Evolutionary conservation across 2,329 filamentous ascomycete species (phyloP), one percentile per base, ranked within the genome.

Genomic region (Fusarium pilosicola): DNA sequence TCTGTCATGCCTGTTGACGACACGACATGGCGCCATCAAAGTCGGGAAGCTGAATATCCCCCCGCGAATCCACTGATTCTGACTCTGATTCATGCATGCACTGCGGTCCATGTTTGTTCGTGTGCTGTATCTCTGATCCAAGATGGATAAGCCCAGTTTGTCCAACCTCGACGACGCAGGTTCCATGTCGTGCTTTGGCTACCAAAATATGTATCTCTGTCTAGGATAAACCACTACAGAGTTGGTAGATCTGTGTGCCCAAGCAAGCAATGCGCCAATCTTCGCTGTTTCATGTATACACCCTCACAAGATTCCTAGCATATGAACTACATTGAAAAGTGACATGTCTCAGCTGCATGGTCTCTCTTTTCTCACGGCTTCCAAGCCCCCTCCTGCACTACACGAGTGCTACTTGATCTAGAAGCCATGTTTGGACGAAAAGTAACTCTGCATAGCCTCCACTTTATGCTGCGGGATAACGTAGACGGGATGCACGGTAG

Each of bases 401-500:
- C n/a, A 51, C 38, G 46, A 46, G 51, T 61, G 48, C 49, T 34
- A 61, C 46, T 38, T 62, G n/a, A 80, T 83, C 46, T 83, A 91
- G 76, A 92, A 90, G 18, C 88, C 86, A 61, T 84, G 83, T 80
- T 89, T 90, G 45, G 84, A 83, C 73, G 86, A 85, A 81, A 91
- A 95, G 83, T 93, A 93, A 69, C 83, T 83, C 81, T 89, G 88
- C 74, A 92, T 90, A 39, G 86, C 86, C 76, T 92, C 88, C 61
- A 92, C 93, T 60, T 88, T 88, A 70, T 89, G 86, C 81, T 93
- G 90, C 9, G 95, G 93, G 74, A 98, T 92, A 71, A 94, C 92
- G 83, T 94, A 98, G 32, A 98, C 88, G 5, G 96, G 96, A 82
- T 98, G 94, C 44, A 94, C 88, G 22, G 92, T 85, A 58, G 84